Base-by-base conservation (phyloP, 495 filamentous ascomycete genomes). In the Hypoxylon cercidicola region DNA sequence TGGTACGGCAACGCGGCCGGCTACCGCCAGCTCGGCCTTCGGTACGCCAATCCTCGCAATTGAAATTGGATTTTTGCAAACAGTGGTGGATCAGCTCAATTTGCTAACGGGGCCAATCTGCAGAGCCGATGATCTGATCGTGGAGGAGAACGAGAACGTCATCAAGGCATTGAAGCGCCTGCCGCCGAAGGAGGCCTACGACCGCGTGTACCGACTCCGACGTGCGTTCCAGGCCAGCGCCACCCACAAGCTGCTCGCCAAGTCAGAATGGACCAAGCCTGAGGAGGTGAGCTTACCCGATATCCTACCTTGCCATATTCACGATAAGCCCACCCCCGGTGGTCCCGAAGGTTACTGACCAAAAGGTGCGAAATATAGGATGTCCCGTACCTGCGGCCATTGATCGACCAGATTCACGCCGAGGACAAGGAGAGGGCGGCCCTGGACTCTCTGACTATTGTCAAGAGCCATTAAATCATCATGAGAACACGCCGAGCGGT, bases 171-270 rank as follows among this genome's bases (percentile, higher is more conserved):
- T 99, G 75, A 89, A 90, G 85, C 93, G 95, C 77, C 89, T 99
- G 41, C 86, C 92, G 35, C 84, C 90, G 64, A 93, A 96, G 85
- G 92, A 92, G 72, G 84, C 87, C 70, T 98, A 98, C 80, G 95
- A 99, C 83, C 94, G 95, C 78, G 87, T 97, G 74, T 98, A 90
- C 88, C 93, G 95, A 72, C 87, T 98, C 77, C 90, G 95, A 76
- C 88, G 95, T 76, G 96, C 95, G 69, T 90, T 94, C 81, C 95
- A 98, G 88, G 90, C 93, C 77, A 77, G 73, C 68, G 55, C 78
- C 63, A 71, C 71, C 68, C 93, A 97, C 78, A 90, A 91, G 74
- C 80, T 97, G 47, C 87, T 97, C 21, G 93, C 93, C 65, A 85
- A 87, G 78, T 75, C 83, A 58, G 87, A 97, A 79, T 91, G 92